A percentile compares a stretch with the other conserved stretches of the same genome.
Conservation (phyloP, 1,284 basidiomycete species). For the Macrocystidia cucumis region DNA sequence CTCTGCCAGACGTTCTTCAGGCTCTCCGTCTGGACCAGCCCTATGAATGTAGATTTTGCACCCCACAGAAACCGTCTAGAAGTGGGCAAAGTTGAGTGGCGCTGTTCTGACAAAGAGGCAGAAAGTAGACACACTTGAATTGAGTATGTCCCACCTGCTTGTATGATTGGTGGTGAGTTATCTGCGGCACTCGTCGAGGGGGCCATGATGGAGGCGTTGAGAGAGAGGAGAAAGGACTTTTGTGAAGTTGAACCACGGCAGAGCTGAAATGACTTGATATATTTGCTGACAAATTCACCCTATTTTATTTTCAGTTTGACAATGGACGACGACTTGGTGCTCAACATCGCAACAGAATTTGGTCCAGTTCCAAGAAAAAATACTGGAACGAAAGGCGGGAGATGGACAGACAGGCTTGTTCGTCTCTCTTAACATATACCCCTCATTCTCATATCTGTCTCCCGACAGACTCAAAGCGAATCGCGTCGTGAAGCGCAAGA, state of each 20-base stretch:
- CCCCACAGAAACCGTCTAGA: conserved; percentile 79
- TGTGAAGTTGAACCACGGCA: neutral
- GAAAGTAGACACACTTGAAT: conserved; percentile 48
- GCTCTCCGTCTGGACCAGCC: conserved; percentile 62
- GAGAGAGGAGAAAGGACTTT: neutral
- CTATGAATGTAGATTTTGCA: conserved; percentile 91
- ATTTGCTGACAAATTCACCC: conserved; percentile 14
- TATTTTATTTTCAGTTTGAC: neutral
- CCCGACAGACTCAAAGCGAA: conserved; percentile 57
- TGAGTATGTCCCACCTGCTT: conserved; percentile 66
- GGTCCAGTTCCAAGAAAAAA: conserved; percentile 18
- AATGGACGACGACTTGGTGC: conserved; percentile 66
- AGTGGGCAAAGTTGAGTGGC: no score
- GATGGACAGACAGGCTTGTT: conserved; percentile 80
- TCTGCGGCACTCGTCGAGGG: conserved; percentile 26
- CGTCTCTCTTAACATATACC: conserved; percentile 8
- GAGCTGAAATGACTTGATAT: conserved; percentile 1
- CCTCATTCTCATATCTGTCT: conserved; percentile 8
- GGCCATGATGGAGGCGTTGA: conserved; percentile 19
- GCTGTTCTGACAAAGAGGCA: conserved; percentile 15
- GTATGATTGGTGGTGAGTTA: conserved; percentile 53
- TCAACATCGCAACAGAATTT: conserved; percentile 42
- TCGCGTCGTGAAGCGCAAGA: conserved; percentile 57
- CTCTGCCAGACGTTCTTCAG: conserved; percentile 88
- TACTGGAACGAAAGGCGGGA: conserved; percentile 55